Conservation (phyloP, 768 basidiomycete species). For the Phylloporus rhodoxanthus region DNA sequence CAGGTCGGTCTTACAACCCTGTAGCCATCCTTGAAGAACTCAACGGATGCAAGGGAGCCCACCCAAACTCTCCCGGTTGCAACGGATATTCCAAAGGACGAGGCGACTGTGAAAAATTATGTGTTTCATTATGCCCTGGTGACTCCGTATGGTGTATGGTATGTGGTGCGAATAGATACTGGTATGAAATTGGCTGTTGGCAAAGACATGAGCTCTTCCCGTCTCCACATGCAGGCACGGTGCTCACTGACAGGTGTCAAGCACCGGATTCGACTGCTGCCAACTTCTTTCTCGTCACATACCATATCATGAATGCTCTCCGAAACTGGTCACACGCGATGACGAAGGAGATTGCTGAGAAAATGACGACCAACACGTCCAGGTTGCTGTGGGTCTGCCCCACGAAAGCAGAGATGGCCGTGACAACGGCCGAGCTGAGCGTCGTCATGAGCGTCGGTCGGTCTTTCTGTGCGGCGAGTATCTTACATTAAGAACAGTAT, state of each 20-base stretch:
- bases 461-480: background rate
- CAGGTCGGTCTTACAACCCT: no score
- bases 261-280: background rate
- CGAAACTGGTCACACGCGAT: constrained; percentile 20
- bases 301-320: constrained; percentile 17
- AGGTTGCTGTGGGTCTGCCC: constrained; percentile 13
- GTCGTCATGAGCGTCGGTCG: background rate
- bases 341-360: constrained; percentile 11
- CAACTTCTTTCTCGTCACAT: constrained; percentile 9
- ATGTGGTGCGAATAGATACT: background rate
- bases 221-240: no score
- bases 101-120: background rate
- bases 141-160: background rate
- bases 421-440: constrained; percentile 15
- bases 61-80: background rate
- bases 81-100: background rate
- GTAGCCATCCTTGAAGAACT: no score
- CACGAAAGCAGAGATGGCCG: constrained; percentile 9
- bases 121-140: background rate
- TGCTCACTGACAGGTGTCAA: constrained; percentile 8
- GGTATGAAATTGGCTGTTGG: background rate
- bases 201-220: background rate
- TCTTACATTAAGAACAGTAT: constrained; percentile 18
- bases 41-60: background rate
- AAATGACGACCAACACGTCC: constrained; percentile 12